These are phyloP conservation scores for Petunia hybrid DNA, from an alignment of 305 asterid species.

Conservation along the genomic window DNA sequence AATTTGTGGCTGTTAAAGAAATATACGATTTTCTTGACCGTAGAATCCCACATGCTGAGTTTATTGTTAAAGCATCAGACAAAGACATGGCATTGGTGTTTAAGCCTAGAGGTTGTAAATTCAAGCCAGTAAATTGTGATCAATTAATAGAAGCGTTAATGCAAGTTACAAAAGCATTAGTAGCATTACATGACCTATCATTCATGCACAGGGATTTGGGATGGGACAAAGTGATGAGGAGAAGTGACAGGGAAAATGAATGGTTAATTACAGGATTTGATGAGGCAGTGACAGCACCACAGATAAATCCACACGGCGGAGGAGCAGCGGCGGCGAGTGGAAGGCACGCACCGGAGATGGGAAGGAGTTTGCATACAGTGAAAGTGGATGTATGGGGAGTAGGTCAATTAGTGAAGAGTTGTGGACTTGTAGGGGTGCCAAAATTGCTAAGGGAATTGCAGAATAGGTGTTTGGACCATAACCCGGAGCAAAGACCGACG, in stretches of 20 bases:
- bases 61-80: slow-evolving; percentile 45
- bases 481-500: slow-evolving; percentile 60
- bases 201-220: slow-evolving; percentile 60
- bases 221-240: slow-evolving; percentile 55
- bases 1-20: slow-evolving; percentile 49
- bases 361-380: slow-evolving; percentile 50
- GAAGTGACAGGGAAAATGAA: slow-evolving; percentile 45
- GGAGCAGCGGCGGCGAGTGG: slow-evolving; percentile 30
- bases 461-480: slow-evolving; percentile 56
- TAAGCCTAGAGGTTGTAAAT: slow-evolving; percentile 52
- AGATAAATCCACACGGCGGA: slow-evolving; percentile 44
- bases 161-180: slow-evolving; percentile 54
- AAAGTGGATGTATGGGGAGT: slow-evolving; percentile 61
- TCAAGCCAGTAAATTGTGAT: slow-evolving; percentile 45
- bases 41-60: slow-evolving; percentile 50
- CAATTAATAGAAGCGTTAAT: slow-evolving; percentile 50
- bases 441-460: slow-evolving; percentile 52
- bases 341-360: slow-evolving; percentile 56
- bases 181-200: slow-evolving; percentile 51
- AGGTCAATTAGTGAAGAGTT: slow-evolving; percentile 54
- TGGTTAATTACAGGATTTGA: slow-evolving; percentile 55
- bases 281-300: slow-evolving; percentile 53
- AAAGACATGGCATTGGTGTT: slow-evolving; percentile 48
- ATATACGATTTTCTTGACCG: slow-evolving; percentile 53
- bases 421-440: slow-evolving; percentile 52